Base-by-base conservation (phyloP, 2,329 filamentous ascomycete genomes). In the Emmonsia crescens region DNA sequence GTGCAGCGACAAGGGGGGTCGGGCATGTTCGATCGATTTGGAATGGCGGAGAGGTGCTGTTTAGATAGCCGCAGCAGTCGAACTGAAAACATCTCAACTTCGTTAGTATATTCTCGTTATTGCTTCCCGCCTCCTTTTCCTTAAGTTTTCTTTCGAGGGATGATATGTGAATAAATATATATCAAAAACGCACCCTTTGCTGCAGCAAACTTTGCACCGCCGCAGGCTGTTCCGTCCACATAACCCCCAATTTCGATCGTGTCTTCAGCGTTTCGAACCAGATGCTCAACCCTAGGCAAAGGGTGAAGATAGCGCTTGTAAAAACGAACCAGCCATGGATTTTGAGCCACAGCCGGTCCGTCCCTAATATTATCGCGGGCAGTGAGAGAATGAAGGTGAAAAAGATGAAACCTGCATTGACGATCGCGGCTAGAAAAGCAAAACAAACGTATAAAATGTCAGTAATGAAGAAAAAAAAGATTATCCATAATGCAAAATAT, bases 61-160 rank as follows among this genome's bases (percentile, higher is more conserved):
- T 90, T 67, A 83, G 76, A 76, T 89, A 94, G 64, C 89, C 89
- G 68, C 89, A 94, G 83, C 89, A 94, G 68, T 84, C 73, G 72
- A 93, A 92, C 85, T 91, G 65, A 38, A 5, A 27, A 27, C 19
- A 40, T 24, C 33, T 19, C n/a, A 24, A 24, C 33, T 16, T 40
- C 10, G 51, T 54, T n/a, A 54, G 51, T 14, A 14, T 54, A 54
- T 6, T 21, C 10, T 21, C 5, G 3, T 36, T 36, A 19, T 33
- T 27, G 16, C 49, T n/a, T 36, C 19, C 16, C 10, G 5, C 29
- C 8, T 36, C 51, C 5, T 54, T 54, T 4, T 0, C 29, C 29
- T 12, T 16, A n/a, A n/a, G 2, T 19, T n/a, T n/a, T 19, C n/a
- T 31, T 14, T n/a, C 19, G 5, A 27, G 8, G 21, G 16, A 31